These are phyloP conservation scores for Tuber borchii DNA, from an alignment of 495 filamentous ascomycete genomes.

Conservation along the genomic window DNA sequence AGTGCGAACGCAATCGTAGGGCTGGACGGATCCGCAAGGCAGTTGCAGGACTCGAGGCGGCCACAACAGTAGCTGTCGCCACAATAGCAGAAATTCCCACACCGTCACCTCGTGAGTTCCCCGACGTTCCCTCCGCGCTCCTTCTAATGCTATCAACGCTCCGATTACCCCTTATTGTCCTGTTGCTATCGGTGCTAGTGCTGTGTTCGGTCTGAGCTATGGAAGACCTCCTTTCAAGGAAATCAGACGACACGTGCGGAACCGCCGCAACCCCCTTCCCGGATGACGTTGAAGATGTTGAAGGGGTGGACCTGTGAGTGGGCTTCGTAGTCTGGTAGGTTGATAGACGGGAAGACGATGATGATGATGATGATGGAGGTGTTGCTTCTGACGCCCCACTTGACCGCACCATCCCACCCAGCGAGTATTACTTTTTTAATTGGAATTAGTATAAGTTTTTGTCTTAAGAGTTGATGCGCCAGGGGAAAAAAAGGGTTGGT, in stretches of 20 bases:
- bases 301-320: constrained; percentile 34
- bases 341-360: constrained; percentile 13
- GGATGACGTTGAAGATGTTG: constrained; percentile 34
- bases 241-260: constrained; percentile 31
- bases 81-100: constrained; percentile 11
- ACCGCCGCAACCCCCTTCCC: constrained; percentile 34
- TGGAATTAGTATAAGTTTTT: constrained; percentile 29
- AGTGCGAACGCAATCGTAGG: constrained; percentile 31
- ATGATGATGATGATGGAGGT: constrained; percentile 35
- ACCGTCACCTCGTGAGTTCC: constrained; percentile 28
- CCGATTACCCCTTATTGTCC: constrained; percentile 29
- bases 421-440: constrained; percentile 36
- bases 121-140: constrained; percentile 13
- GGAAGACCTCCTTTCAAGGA: constrained; percentile 22
- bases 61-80: constrained; percentile 18
- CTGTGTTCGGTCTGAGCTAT: constrained; percentile 19
- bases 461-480: constrained; percentile 11
- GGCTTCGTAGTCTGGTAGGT: constrained; percentile 30
- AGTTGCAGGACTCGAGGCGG: constrained; percentile 23
- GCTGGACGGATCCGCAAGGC: constrained; percentile 25
- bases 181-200: constrained; percentile 15
- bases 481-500: constrained; percentile 17
- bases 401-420: constrained; percentile 42
- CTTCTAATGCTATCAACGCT: constrained; percentile 26
- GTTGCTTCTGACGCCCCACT: constrained; percentile 34